phyloP scores from a whole-genome alignment of 2,329 filamentous ascomycete species.

The Trichoderma arundinaceum region DNA sequence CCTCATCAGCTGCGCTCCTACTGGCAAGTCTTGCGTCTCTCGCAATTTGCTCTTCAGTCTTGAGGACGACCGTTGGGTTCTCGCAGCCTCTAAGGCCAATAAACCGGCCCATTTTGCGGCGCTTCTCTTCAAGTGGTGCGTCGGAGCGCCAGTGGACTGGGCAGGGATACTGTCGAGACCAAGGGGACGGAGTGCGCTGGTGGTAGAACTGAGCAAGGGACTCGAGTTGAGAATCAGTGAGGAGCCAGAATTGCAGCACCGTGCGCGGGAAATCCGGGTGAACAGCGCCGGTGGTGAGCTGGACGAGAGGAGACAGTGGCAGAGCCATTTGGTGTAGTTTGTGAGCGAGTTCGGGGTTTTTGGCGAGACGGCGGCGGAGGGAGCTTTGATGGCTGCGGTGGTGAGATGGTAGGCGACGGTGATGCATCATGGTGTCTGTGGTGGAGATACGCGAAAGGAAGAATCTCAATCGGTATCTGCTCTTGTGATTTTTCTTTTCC shows the following conservation, averaged over 20 bases:
- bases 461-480: not conserved
- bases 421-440: slow-evolving; percentile 41
- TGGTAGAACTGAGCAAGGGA: slow-evolving; percentile 74
- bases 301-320: slow-evolving; percentile 69
- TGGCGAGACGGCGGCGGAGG: slow-evolving; percentile 45
- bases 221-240: slow-evolving; percentile 74
- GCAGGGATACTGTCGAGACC: slow-evolving; percentile 67
- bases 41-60: slow-evolving; percentile 56
- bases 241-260: slow-evolving; percentile 73
- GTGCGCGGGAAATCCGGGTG: slow-evolving; percentile 70
- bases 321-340: slow-evolving; percentile 72
- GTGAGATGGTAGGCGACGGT: slow-evolving; percentile 43
- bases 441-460: not conserved
- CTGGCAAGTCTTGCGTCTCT: slow-evolving; percentile 51
- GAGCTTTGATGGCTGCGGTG: slow-evolving; percentile 40
- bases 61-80: slow-evolving; percentile 44
- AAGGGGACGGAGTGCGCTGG: slow-evolving; percentile 64
- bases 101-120: slow-evolving; percentile 73
- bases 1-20: slow-evolving; percentile 50
- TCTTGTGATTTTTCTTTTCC: not conserved
- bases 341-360: slow-evolving; percentile 58
- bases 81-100: slow-evolving; percentile 70
- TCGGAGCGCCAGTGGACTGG: slow-evolving; percentile 66
- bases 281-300: slow-evolving; percentile 64
- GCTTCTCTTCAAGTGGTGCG: slow-evolving; percentile 68